Evolutionary conservation across 2,329 filamentous ascomycete species (phyloP).

Genomic region (Fragosphaeria purpurea): DNA sequence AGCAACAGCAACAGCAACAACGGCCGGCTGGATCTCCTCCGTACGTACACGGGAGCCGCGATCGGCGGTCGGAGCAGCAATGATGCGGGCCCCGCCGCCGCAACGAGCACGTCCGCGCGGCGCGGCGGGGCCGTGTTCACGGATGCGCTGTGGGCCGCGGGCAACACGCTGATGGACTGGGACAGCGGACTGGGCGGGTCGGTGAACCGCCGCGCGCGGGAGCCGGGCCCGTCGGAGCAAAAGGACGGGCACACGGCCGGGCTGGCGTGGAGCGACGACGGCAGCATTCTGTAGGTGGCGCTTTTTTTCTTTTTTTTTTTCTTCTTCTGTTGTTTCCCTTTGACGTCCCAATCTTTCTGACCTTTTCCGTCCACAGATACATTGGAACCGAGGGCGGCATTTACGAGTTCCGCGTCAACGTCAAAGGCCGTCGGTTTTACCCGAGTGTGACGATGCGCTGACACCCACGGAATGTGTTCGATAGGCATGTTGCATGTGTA

Average conservation of each 20-base stretch:
- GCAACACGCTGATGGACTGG: slow-evolving; percentile 19
- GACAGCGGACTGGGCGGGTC: slow-evolving; percentile 13
- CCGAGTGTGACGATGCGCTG: slow-evolving; percentile 45
- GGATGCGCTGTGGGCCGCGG: too few relatives aligned
- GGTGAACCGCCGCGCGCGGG: background rate
- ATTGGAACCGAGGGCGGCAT: slow-evolving; percentile 62
- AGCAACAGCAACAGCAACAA: background rate
- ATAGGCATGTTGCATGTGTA: too few relatives aligned
- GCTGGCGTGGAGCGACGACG: slow-evolving; percentile 52
- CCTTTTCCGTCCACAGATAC: slow-evolving; percentile 32
- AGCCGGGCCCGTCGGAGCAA: slow-evolving; percentile 34
- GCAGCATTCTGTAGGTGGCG: slow-evolving; percentile 43
- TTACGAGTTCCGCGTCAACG: slow-evolving; percentile 61
- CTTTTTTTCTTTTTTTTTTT: background rate
- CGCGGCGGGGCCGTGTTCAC: background rate
- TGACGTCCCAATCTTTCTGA: too few relatives aligned
- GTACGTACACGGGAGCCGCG: too few relatives aligned
- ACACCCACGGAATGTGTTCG: slow-evolving; percentile 9
- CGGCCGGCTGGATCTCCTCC: too few relatives aligned
- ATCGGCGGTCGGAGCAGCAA: too few relatives aligned
- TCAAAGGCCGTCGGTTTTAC: slow-evolving; percentile 48
- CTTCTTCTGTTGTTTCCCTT: background rate
- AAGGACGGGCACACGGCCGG: slow-evolving; percentile 56
- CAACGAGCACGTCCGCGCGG: slow-evolving; percentile 7
- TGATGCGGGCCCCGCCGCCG: background rate